Evolutionary conservation across 2,329 filamentous ascomycete genomes (phyloP), one percentile per base, ranked within the genome.

Genomic region (Aspergillus transmontanensis): DNA sequence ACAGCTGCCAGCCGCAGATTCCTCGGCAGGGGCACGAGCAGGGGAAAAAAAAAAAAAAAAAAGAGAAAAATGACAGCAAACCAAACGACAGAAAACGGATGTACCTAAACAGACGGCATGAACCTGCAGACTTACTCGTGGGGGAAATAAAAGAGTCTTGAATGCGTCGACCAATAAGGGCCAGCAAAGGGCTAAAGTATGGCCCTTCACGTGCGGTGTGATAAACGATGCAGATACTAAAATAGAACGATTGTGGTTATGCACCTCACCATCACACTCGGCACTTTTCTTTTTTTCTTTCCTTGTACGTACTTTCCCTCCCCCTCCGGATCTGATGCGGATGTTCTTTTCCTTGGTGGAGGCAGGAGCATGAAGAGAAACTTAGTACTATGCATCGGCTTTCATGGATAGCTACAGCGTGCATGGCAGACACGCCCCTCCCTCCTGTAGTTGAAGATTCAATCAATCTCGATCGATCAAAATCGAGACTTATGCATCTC

Each of bases 1-100:
- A 34, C 51, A 54, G 51, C 51, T 50, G 30, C 36, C 51, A 54
- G 51, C 30, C 51, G 51, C 32, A 55, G 51, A 55, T 55, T 55
- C 51, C 32, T 55, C 51, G 32, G 51, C 30, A 54, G 28, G 50
- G 50, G 26, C 23, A 26, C 9, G 14, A 54, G 10, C 19, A 28
- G 32, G 16, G 9, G 11, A 21, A 36, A 54, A 23, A 36, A 36
- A 1, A 28, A 28, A 28, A 5, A 28, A 28, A 28, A 28, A 3
- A 51, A 30, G 32, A 11, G 26, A 51, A 21, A n/a, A 51, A 32
- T 3, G 28, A 19, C 26, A n/a, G 26, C 26, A 16, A 30, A 14
- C 48, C 9, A 46, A 11, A 45, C 6, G 21, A 23, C n/a, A 23
- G 43, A 16, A 21, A 48, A 48, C 21, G 23, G 23, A 28, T 36